These are phyloP conservation scores for Curvularia lunata DNA, from an alignment of 2,329 filamentous ascomycete genomes.

Conservation along the genomic window DNA sequence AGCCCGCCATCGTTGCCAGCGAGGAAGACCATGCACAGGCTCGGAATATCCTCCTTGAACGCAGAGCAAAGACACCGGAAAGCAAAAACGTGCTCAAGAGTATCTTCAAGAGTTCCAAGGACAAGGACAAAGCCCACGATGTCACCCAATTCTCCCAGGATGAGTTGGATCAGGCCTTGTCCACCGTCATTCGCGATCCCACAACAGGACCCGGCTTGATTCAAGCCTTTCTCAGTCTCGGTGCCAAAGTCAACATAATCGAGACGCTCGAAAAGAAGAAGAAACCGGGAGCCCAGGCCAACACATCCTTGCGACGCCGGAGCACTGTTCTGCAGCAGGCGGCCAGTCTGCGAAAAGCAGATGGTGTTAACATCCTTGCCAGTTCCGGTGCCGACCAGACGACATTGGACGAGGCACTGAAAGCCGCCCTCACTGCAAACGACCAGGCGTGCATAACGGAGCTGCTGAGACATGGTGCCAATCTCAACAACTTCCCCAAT, in stretches of 20 bases:
- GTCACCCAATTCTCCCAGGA: slow-evolving; percentile 42
- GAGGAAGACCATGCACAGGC: slow-evolving; percentile 43
- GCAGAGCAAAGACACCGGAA: slow-evolving; percentile 39
- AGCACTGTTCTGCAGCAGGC: slow-evolving; percentile 48
- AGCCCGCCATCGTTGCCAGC: slow-evolving; percentile 37
- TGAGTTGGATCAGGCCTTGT: slow-evolving; percentile 45
- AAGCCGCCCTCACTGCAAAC: slow-evolving; percentile 41
- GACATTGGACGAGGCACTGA: slow-evolving; percentile 43
- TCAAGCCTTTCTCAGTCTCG: slow-evolving; percentile 43
- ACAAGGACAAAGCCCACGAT: slow-evolving; percentile 43
- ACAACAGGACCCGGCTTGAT: slow-evolving; percentile 41
- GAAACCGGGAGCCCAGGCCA: slow-evolving; percentile 24
- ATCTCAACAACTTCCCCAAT: slow-evolving; percentile 42
- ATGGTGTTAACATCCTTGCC: slow-evolving; percentile 42
- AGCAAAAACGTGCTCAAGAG: slow-evolving; percentile 43
- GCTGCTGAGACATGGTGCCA: slow-evolving; percentile 44
- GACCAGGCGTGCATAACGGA: slow-evolving; percentile 44
- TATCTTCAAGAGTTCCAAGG: slow-evolving; percentile 46
- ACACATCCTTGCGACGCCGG: slow-evolving; percentile 34
- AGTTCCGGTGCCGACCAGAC: slow-evolving; percentile 45
- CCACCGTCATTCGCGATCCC: slow-evolving; percentile 40
- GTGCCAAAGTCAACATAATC: slow-evolving; percentile 44
- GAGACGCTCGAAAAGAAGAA: slow-evolving; percentile 28
- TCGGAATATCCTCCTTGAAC: slow-evolving; percentile 39
- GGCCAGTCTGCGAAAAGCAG: slow-evolving; percentile 37